Percentiles rank a stretch among this genome's conserved stretches.
phyloP scores from a whole-genome alignment of 768 basidiomycete species.

The Boletus tylopilopsis region DNA sequence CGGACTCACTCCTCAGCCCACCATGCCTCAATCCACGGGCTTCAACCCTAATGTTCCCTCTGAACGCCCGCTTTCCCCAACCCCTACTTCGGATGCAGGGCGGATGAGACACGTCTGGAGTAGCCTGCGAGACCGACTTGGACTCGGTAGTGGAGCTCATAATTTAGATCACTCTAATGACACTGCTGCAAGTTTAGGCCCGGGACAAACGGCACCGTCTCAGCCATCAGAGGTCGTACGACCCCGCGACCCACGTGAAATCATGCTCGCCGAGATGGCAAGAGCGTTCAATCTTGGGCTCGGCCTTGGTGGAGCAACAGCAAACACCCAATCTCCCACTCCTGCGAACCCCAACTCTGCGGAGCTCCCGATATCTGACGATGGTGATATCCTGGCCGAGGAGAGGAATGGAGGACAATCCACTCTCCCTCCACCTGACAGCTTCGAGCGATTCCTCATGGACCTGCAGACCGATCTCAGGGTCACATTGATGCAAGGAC shows the following conservation, averaged over 20 bases:
- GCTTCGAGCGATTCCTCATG: slow-evolving; percentile 77
- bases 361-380: slow-evolving; percentile 9
- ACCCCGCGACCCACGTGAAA: slow-evolving; percentile 52
- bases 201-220: slow-evolving; percentile 6
- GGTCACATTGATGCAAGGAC: slow-evolving; percentile 48
- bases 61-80: slow-evolving; percentile 38
- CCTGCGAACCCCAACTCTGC: slow-evolving; percentile 6
- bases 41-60: slow-evolving; percentile 17
- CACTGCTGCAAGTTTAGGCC: neutral
- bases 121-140: slow-evolving; percentile 64
- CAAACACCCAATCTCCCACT: slow-evolving; percentile 1
- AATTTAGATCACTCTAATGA: slow-evolving; percentile 13
- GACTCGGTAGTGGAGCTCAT: slow-evolving; percentile 36
- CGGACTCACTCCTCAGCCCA: slow-evolving; percentile 39
- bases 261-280: slow-evolving; percentile 79
- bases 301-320: slow-evolving; percentile 36
- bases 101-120: slow-evolving; percentile 67
- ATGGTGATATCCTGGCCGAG: neutral
- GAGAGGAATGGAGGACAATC: slow-evolving; percentile 16
- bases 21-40: slow-evolving; percentile 11
- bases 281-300: slow-evolving; percentile 75
- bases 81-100: slow-evolving; percentile 36
- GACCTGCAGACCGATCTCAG: slow-evolving; percentile 76
- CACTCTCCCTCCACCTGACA: slow-evolving; percentile 50
- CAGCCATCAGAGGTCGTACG: slow-evolving; percentile 11